Conservation (phyloP, 768 basidiomycete genomes). For the Boletus sp. region DNA sequence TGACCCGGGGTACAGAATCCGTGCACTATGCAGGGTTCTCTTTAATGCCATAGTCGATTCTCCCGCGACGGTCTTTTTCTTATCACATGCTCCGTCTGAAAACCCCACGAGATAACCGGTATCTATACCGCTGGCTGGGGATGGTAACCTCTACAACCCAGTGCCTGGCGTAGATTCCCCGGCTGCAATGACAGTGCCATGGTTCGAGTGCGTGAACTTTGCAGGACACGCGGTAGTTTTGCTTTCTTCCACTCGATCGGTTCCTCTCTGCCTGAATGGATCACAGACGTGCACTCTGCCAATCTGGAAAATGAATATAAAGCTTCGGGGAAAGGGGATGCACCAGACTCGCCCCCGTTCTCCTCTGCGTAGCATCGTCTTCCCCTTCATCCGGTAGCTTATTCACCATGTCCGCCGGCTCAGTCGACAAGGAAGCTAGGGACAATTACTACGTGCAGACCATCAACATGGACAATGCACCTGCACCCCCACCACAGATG, state of each 20-base stretch:
- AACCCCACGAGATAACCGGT: slow-evolving; percentile 11
- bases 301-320: slow-evolving; percentile 15
- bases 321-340: not conserved
- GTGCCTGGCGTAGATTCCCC: slow-evolving; percentile 6
- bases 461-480: slow-evolving; percentile 16
- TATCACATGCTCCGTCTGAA: not conserved
- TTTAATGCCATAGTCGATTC: not conserved
- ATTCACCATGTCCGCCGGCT: slow-evolving; percentile 20
- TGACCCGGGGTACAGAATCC: not conserved
- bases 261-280: not conserved
- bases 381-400: not conserved
- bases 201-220: slow-evolving; percentile 7
- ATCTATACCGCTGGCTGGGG: slow-evolving; percentile 11
- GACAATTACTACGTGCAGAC: slow-evolving; percentile 30
- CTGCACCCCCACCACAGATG: slow-evolving; percentile 18
- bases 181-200: slow-evolving; percentile 1
- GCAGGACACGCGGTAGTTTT: not conserved
- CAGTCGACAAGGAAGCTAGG: slow-evolving; percentile 21
- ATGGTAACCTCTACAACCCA: not conserved
- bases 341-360: not conserved
- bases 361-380: not conserved
- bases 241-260: slow-evolving; percentile 1
- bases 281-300: not conserved
- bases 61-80: slow-evolving; percentile 4
- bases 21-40: not conserved